Conservation (phyloP, 495 filamentous ascomycete species). For the Penicillium nucicola region DNA sequence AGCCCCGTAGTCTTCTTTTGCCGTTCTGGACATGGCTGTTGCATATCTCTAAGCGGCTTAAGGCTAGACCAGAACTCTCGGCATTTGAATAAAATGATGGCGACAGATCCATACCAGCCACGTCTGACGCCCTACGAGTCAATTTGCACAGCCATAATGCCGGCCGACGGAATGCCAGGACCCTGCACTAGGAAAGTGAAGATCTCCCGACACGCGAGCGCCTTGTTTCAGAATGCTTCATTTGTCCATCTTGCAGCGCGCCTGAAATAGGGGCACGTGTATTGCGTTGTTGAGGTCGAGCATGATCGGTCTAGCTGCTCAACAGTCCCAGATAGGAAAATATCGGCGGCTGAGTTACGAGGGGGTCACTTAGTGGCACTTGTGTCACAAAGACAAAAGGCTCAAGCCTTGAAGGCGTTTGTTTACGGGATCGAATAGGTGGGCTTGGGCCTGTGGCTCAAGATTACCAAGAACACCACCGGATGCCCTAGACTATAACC, state of each 20-base stretch:
- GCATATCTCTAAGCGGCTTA: neutral
- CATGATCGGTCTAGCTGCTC: constrained; percentile 18
- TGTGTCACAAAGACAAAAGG: too few species aligned
- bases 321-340: neutral
- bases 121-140: constrained; percentile 8
- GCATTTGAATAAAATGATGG: neutral
- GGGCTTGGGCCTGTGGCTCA: neutral
- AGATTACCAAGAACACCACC: too few species aligned
- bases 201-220: constrained; percentile 9
- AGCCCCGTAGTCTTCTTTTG: constrained; percentile 12
- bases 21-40: neutral
- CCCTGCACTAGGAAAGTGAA: neutral
- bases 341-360: neutral
- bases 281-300: constrained; percentile 1
- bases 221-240: constrained; percentile 14
- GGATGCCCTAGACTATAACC: too few species aligned
- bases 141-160: constrained; percentile 15
- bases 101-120: constrained; percentile 19
- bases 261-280: constrained; percentile 17
- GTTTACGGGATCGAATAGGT: neutral
- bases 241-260: neutral
- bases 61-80: neutral
- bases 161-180: constrained; percentile 14
- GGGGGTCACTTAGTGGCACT: neutral
- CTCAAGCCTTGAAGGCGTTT: neutral